A percentile compares a stretch with the other conserved stretches of the same genome.
Conservation (phyloP, 768 basidiomycete species). For the Mycena belliarum region DNA sequence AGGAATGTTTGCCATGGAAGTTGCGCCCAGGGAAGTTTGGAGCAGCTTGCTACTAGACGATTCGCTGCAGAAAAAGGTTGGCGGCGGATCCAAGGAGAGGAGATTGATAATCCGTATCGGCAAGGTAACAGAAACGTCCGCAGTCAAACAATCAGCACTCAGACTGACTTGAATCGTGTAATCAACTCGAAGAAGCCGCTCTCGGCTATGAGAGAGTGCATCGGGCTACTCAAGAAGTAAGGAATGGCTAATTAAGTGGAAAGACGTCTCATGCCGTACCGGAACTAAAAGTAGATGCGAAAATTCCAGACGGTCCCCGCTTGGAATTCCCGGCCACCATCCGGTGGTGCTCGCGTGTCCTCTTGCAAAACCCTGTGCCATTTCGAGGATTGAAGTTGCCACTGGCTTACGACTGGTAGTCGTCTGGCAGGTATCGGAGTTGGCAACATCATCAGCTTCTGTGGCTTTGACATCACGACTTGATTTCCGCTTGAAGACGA, state of each 20-base stretch:
- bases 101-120: constrained; percentile 82
- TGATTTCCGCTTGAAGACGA: constrained; percentile 56
- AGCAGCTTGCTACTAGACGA: not conserved
- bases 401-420: constrained; percentile 63
- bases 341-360: constrained; percentile 81
- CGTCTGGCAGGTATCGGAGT: constrained; percentile 65
- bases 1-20: not conserved
- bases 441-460: constrained; percentile 27
- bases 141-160: constrained; percentile 55
- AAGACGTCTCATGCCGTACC: constrained; percentile 58
- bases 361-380: constrained; percentile 60
- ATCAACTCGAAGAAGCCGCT: constrained; percentile 73
- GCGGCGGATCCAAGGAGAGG: constrained; percentile 83
- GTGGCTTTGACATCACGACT: constrained; percentile 38
- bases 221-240: constrained; percentile 50
- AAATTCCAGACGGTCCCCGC: constrained; percentile 63
- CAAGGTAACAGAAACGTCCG: constrained; percentile 68
- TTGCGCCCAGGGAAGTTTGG: not conserved
- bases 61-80: constrained; percentile 28
- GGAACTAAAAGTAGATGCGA: constrained; percentile 72
- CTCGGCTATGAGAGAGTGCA: constrained; percentile 66
- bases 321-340: constrained; percentile 84
- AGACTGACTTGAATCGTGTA: constrained; percentile 70
- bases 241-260: not conserved
- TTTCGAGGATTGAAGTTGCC: constrained; percentile 63